phyloP scores from a whole-genome alignment of 1,139 yeast genomes.

The Yamadazyma trypodendri region DNA sequence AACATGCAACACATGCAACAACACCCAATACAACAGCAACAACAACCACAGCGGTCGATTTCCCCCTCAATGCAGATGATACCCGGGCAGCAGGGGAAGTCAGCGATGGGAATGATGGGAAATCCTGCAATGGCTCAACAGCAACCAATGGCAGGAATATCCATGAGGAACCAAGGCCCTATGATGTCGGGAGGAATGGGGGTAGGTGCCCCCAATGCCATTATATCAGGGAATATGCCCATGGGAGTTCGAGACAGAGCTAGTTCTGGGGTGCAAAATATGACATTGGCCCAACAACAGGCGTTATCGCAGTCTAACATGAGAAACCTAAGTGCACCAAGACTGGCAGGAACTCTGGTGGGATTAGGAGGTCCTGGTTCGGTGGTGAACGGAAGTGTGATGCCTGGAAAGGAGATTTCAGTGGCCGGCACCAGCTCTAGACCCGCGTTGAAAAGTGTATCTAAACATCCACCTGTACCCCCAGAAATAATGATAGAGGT shows the following conservation, averaged over 20 bases:
- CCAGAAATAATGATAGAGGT: slow-evolving; percentile 23
- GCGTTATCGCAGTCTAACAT: slow-evolving; percentile 5
- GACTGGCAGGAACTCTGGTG: no score
- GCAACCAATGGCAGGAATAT: background rate
- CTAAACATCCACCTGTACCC: slow-evolving; percentile 17
- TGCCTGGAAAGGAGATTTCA: background rate
- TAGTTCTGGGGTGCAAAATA: slow-evolving; percentile 4
- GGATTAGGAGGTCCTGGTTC: slow-evolving; percentile 1
- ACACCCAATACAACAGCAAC: slow-evolving; percentile 8
- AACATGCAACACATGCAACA: slow-evolving; percentile 6
- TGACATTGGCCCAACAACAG: slow-evolving; percentile 8
- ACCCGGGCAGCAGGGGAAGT: background rate
- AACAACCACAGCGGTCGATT: slow-evolving; percentile 1
- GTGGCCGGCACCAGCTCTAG: background rate
- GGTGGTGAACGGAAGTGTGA: background rate
- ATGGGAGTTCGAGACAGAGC: slow-evolving; percentile 4
- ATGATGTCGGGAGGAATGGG: slow-evolving; percentile 4
- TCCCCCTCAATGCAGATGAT: background rate
- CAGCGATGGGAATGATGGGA: slow-evolving; percentile 3
- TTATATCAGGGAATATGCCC: slow-evolving; percentile 2
- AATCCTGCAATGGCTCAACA: slow-evolving; percentile 2
- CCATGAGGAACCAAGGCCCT: background rate
- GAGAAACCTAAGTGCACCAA: slow-evolving; percentile 1
- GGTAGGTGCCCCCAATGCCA: slow-evolving; percentile 4
- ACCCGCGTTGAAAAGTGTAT: slow-evolving; percentile 1